Evolutionary conservation across 2,329 filamentous ascomycete genomes (phyloP).

Genomic region (Sarocladiaceae sp.): DNA sequence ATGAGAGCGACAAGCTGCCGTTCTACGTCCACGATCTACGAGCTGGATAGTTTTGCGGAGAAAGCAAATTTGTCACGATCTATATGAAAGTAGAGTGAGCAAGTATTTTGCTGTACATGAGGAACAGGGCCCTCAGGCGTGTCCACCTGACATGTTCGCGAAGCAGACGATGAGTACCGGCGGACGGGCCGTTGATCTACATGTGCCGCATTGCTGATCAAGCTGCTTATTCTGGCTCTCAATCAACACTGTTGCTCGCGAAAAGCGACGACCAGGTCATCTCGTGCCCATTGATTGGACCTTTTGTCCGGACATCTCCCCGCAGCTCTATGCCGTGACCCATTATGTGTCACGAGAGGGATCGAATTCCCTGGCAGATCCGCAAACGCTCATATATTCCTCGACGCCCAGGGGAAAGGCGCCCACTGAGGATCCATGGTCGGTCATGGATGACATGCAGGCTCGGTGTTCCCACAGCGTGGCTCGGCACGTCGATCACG

Average conservation of each 20-base stretch:
- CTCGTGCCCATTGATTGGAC: neutral
- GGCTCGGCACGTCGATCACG: conserved; percentile 7
- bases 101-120: too few relatives aligned
- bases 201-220: neutral
- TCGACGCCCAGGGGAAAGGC: neutral
- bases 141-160: too few relatives aligned
- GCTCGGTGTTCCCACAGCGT: neutral
- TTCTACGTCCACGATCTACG: conserved; percentile 54
- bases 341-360: neutral
- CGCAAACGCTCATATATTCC: neutral
- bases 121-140: neutral
- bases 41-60: too few relatives aligned
- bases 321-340: neutral
- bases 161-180: neutral
- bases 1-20: conserved; percentile 62
- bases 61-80: too few relatives aligned
- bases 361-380: neutral
- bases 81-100: too few relatives aligned
- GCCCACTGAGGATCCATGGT: neutral
- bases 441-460: neutral
- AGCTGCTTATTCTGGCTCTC: neutral
- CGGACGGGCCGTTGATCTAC: neutral
- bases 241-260: conserved; percentile 14
- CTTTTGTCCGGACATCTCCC: neutral
- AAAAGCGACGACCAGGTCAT: conserved; percentile 8